Conservation (phyloP, 2,329 filamentous ascomycete genomes). For the Phaeoacremonium minimum region DNA sequence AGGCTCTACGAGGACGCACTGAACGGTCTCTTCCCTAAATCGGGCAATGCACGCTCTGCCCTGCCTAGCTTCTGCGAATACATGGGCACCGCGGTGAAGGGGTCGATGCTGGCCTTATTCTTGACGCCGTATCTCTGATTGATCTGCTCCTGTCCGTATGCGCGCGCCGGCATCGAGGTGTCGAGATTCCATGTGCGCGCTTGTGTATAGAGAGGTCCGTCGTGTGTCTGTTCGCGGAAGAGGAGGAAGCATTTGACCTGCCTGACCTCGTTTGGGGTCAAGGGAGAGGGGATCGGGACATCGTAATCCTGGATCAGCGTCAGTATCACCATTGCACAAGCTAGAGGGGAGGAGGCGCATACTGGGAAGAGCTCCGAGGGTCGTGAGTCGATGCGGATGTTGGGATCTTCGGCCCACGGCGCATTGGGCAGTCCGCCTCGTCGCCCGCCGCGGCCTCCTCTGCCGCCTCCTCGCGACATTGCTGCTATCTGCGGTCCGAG, state of each 20-base stretch:
- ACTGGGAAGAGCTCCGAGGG: constrained; percentile 59
- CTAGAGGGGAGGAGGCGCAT: constrained; percentile 12
- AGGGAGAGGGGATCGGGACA: constrained; percentile 38
- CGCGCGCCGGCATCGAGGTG: constrained; percentile 30
- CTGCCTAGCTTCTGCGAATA: constrained; percentile 52
- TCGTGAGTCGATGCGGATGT: constrained; percentile 40
- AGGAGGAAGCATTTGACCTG: constrained; percentile 48
- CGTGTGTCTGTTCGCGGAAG: constrained; percentile 52
- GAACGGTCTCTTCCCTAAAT: constrained; percentile 46
- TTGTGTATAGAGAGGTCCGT: constrained; percentile 52
- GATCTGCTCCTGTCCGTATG: constrained; percentile 54
- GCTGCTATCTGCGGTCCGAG: no score
- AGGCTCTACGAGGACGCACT: constrained; percentile 27
- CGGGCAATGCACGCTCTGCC: constrained; percentile 47
- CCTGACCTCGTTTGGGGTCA: constrained; percentile 38
- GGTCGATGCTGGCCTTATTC: constrained; percentile 52
- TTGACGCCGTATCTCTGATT: constrained; percentile 52
- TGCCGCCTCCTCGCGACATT: constrained; percentile 50
- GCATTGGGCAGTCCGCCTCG: constrained; percentile 40
- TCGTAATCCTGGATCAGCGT: constrained; percentile 38
- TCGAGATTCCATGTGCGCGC: constrained; percentile 37
- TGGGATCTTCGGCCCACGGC: constrained; percentile 52
- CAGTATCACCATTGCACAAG: no score
- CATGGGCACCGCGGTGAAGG: constrained; percentile 54
- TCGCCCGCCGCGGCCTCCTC: constrained; percentile 46